phyloP scores from a whole-genome alignment of 2,329 filamentous ascomycete species.

The Trichoderma semiorbis region DNA sequence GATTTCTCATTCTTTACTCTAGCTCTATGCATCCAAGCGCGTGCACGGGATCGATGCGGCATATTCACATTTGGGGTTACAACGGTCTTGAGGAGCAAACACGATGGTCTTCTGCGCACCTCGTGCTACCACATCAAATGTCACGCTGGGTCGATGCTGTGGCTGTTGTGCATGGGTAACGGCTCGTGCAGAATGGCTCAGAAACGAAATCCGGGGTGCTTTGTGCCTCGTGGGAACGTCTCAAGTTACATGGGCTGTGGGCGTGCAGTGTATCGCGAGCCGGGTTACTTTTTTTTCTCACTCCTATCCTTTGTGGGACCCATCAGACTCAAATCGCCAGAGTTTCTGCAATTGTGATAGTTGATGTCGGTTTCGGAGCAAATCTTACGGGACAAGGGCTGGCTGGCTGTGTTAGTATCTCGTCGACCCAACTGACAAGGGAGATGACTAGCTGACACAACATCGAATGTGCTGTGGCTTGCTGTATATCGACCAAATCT shows the following conservation, averaged over 20 bases:
- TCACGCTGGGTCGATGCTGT: background rate
- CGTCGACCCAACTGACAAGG: background rate
- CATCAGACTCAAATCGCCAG: background rate
- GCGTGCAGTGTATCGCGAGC: background rate
- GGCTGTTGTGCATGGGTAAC: background rate
- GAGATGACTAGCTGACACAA: background rate
- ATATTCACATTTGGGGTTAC: background rate
- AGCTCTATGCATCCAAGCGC: background rate
- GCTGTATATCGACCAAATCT: background rate
- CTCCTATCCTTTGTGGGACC: background rate
- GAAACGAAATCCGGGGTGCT: background rate
- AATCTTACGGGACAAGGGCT: background rate
- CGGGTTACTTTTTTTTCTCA: background rate
- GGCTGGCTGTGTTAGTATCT: background rate
- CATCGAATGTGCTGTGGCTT: background rate
- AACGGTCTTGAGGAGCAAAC: constrained; percentile 5
- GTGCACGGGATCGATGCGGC: constrained; percentile 6
- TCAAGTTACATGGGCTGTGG: background rate
- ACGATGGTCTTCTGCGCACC: background rate
- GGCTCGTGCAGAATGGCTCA: background rate
- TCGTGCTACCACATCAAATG: background rate
- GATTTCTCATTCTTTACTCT: background rate
- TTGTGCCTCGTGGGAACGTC: background rate
- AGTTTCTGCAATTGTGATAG: background rate
- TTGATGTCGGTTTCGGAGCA: background rate